Evolutionary conservation across 2,329 filamentous ascomycete genomes (phyloP), one percentile per base, ranked within the genome.

Genomic region (Neopestalotiopsis rosae): DNA sequence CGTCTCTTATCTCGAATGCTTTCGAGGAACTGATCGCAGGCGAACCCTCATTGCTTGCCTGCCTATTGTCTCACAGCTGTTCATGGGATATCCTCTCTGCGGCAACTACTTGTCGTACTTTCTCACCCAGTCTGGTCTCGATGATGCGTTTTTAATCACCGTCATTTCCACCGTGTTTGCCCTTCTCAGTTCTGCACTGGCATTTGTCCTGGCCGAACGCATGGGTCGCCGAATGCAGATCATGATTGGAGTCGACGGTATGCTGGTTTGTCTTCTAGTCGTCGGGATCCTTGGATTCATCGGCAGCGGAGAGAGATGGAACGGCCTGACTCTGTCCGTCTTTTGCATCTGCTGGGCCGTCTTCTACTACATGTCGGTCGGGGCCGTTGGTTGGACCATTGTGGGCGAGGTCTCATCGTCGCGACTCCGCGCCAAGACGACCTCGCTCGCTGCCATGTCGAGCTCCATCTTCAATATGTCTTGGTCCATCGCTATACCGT

Each of bases 1-100:
- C 52, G 52, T 62, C 32, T 62, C 59, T 12, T 62, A 34, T 24
- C 24, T 62, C 20, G 59, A 62, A 30, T 62, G 59, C 34, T 62
- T 62, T 13, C 59, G 59, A 10, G 59, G 59, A 30, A 32, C 28
- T 2, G 34, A 62, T 40, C 32, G 24, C 12, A 32, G 59, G 32
- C 28, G 59, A 62, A 62, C 30, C 14, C 28, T 32, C 9, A 62
- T 62, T 4, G 34, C 34, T 10, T n/a, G 28, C 24, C 59, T 62
- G 12, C n/a, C 28, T 4, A 62, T 62, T n/a, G 17, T 34, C 59
- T 34, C 34, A 13, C 59, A 32, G 13, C 59, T 34, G 12, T 32
- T 62, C 34, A 40, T 62, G 28, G 59, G 30, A 9, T 32, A 17
- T 24, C 34, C 59, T 1, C 59, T 62, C 7, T 58, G 28, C 12